phyloP scores from a whole-genome alignment of 257 asterid genomes.

The Solanum verrucosum region DNA sequence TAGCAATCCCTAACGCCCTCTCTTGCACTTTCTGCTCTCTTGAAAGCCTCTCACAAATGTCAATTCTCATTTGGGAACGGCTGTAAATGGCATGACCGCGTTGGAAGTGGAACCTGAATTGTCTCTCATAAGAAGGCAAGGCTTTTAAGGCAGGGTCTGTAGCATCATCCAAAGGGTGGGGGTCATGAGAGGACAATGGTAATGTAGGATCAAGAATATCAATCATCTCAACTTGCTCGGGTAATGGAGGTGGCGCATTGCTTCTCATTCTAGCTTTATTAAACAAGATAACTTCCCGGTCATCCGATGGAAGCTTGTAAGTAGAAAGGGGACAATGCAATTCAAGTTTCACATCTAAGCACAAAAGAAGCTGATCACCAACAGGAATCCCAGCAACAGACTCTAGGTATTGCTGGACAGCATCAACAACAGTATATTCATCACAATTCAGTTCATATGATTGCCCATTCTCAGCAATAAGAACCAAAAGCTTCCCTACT shows the following conservation, averaged over 20 bases:
- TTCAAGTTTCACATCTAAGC: constrained; percentile 82
- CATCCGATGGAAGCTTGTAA: constrained; percentile 71
- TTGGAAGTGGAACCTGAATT: constrained; percentile 84
- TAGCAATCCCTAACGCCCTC: constrained; percentile 82
- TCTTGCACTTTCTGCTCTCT: constrained; percentile 91
- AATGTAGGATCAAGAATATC: constrained; percentile 57
- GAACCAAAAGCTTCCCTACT: constrained; percentile 68
- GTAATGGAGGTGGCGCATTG: constrained; percentile 44
- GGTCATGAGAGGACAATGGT: constrained; percentile 43
- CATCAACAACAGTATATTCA: constrained; percentile 69
- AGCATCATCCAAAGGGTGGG: constrained; percentile 79
- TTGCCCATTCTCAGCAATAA: constrained; percentile 85
- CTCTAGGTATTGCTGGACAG: constrained; percentile 54
- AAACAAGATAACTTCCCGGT: constrained; percentile 63
- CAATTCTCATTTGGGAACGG: constrained; percentile 46
- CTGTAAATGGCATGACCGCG: constrained; percentile 62
- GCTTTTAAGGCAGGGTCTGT: constrained; percentile 89
- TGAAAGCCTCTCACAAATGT: constrained; percentile 54
- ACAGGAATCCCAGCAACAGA: constrained; percentile 48
- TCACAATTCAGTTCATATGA: constrained; percentile 60
- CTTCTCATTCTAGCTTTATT: constrained; percentile 81
- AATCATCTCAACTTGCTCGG: constrained; percentile 44
- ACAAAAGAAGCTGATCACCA: constrained; percentile 78
- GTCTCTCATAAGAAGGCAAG: constrained; percentile 85
- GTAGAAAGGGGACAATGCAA: constrained; percentile 56